These are phyloP conservation scores for Talaromyces sp. DNA, from an alignment of 2,329 filamentous ascomycete species.

Conservation along the genomic window DNA sequence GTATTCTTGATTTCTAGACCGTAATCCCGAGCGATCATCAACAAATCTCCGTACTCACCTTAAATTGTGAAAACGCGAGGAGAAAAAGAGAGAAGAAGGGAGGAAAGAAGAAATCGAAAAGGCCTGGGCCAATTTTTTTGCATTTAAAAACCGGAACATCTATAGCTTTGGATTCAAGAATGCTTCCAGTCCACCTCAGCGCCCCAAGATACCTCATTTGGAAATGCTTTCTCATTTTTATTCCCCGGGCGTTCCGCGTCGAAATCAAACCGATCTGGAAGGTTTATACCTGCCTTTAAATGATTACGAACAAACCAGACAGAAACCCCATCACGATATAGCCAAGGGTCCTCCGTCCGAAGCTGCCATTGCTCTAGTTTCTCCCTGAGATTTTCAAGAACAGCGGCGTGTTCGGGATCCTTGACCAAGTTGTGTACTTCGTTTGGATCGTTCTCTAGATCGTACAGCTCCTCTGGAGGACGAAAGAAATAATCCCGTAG, in stretches of 20 bases:
- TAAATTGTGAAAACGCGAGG: no score
- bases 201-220: not conserved
- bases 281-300: constrained; percentile 9
- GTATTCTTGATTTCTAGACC: no score
- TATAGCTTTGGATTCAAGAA: not conserved
- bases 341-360: constrained; percentile 30
- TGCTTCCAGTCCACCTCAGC: not conserved
- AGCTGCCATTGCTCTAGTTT: constrained; percentile 31
- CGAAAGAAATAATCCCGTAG: constrained; percentile 43
- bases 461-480: constrained; percentile 43
- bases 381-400: constrained; percentile 29
- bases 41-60: no score
- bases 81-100: no score
- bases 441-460: constrained; percentile 41
- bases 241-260: constrained; percentile 9
- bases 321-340: constrained; percentile 22
- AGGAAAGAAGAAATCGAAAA: not conserved
- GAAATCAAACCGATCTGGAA: constrained; percentile 19
- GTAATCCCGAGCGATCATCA: no score
- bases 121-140: no score
- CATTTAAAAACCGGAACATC: not conserved
- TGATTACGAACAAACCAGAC: constrained; percentile 6
- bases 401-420: constrained; percentile 24
- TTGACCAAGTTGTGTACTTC: constrained; percentile 43
- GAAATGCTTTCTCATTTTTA: not conserved